Evolutionary conservation across 805 yeast species (phyloP), one percentile per base, ranked within the genome.

Genomic region (Citeromyces matritensis): DNA sequence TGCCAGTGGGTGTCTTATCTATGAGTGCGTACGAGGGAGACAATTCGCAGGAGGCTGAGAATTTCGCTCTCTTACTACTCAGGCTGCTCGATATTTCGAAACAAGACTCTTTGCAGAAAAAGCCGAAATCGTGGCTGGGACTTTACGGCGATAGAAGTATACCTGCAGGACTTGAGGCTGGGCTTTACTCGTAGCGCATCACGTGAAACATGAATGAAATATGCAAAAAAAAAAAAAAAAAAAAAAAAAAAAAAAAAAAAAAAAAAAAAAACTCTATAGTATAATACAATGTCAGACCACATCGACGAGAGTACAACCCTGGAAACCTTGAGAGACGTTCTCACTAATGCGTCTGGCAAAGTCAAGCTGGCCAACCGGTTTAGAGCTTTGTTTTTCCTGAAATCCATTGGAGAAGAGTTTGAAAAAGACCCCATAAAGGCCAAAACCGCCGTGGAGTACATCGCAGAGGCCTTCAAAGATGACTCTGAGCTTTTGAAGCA

Each of bases 401-500:
- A 91, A 56, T 71, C 82, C 30, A 62, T 82, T 32, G 98, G 95
- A 25, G 72, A 77, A 30, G 93, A 84, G 37, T 73, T 77, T 26
- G 51, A 57, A 27, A 53, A 58, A 12, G 61, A 65, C 23, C 58
- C 60, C 24, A 60, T 51, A 27, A 64, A 58, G 28, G 94, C 94
- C 15, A 57, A 63, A 33, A 56, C 42, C 33, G 93, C 91, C 32
- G 69, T 88, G 33, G 69, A 79, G 33, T 82, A 83, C 58, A 88
- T 91, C 41, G 81, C 85, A 29, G 86, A 72, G 44, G 77, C 88
- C 38, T 91, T 91, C 48, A 53, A 54, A 26, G 94, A 83, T 49
- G 69, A 71, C 32, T 77, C 93, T 13, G 98, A 93, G 55, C 67
- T 91, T 33, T 65, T 91, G 49, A 93, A 93, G 59, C 99, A 91